Evolutionary conservation across 1,284 basidiomycete genomes (phyloP), one percentile per base, ranked within the genome.

Genomic region (Tilletia walkeri): DNA sequence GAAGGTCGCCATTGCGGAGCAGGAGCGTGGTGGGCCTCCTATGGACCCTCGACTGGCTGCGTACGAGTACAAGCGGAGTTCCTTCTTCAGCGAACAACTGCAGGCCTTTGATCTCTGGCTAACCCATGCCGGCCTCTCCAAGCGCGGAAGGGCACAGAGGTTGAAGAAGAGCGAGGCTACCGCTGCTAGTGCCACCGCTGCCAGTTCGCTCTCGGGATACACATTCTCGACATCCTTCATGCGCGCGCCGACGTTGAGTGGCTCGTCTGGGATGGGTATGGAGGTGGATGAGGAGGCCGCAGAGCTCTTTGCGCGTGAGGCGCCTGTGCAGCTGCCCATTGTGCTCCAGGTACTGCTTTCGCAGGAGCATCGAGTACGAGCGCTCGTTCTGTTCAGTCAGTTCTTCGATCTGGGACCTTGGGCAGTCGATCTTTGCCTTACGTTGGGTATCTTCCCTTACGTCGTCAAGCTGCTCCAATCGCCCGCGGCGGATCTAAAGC

Each of bases 91-190:
- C 2, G 95, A 99, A 81, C 95, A 98, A 81, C 88, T 99, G 53
- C 95, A 93, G 3, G 95, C 96, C 0, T 99, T 99, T 80, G 93
- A 98, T 81, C 93, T 99, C 18, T 99, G 96, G 95, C 93, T 99
- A 4, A 72, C 76, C 39, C 82, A 82, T 47, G 82, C 80, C 45
- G 82, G 79, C 16, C 79, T 79, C 91, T 53, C 48, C 7, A 45
- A 49, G 48, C 30, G 36, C 18, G 59, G 59, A 12, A 38, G 59
- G 24, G 75, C 77, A 39, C 75, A 78, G 38, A 70, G 79, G n/a
- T 74, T 79, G n/a, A 71, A 77, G 18, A 75, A 78, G 41, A 92
- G 20, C 89, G 94, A 69, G 93, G 93, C 18, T 92, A 92, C 0
- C 91, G 91, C 90, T 2, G 85, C 92, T 53, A 89, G 88, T 73